Base-by-base conservation (phyloP, 306 rosid species). In the Cucurbita argyrosperma region DNA sequence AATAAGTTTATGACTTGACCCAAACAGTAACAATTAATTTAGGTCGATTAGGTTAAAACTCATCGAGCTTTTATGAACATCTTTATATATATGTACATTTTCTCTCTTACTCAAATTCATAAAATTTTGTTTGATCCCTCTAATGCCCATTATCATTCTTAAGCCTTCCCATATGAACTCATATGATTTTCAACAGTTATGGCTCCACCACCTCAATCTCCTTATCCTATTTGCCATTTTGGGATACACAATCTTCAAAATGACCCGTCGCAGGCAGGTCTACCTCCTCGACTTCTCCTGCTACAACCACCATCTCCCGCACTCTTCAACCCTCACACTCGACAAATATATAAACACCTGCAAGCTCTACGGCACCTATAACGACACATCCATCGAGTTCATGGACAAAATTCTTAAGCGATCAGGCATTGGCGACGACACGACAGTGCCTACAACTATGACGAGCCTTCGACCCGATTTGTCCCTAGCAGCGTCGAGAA, bases 391-490 rank as follows among this genome's bases (percentile, higher is more conserved):
- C 0, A 38, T 87, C 0, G 83, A 74, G 8, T 87, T 87, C 14
- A 89, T 85, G 55, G 16, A 76, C 11, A 87, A 83, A 75, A 87
- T 87, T 71, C 69, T 87, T 0, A 84, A 81, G 39, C 86, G 85
- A 15, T 81, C 86, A 7, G 87, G 88, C 11, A 78, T 87, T 4
- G 83, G 89, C 0, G 84, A 87, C 26, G 82, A 87, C 56, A 87
- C 89, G 1, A 79, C 75, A 14, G 57, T 71, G 8, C 91, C 89
- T 1, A 79, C 78, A 61, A 82, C 83, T 14, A 19, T 87, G 82
- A 85, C 79, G 50, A 10, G 0, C 39, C 19, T 79, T 37, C 91
- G 86, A 5, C 83, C 87, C 0, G 79, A 75, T 1, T 83, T 83
- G 3, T 69, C 82, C 1, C 74, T 85, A 83, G 79, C 62, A 2